Evolutionary conservation across 129 eudicot genomes (phyloP), one percentile per base, ranked within the genome.

Genomic region (Dittrichia graveolens): DNA sequence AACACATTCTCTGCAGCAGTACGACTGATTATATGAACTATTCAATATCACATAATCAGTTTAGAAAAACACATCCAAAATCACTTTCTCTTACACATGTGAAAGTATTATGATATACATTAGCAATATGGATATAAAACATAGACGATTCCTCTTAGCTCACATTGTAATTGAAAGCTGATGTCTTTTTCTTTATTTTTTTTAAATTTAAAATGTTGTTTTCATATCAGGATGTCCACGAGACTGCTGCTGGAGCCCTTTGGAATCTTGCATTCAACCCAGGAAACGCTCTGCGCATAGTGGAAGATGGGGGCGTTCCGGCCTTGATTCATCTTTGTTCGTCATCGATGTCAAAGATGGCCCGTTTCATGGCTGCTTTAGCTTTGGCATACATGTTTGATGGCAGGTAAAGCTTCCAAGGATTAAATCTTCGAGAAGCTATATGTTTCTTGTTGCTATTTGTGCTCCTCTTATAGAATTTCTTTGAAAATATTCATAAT

Each of bases 191-290:
- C 31, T 24, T 24, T 39, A 12, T 38, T 39, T 6, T 61, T 2
- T 35, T 60, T 31, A 39, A 12, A 44, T 47, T 31, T 64, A 42
- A 31, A 42, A 15, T 73, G 1, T 71, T 57, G 54, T 43, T 63
- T 12, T 37, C 54, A 58, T 77, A 77, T 72, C 78, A 94, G 99
- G 99, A 94, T 80, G 99, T 94, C 38, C 99, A 90, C 31, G 99
- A 94, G 82, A 90, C 97, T 70, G 99, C 99, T 67, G 97, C 97
- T 53, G 99, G 99, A 74, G 99, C 99, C 62, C 97, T 94, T 69
- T 94, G 99, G 99, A 94, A 94, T 82, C 97, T 94, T 53, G 96
- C 99, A 66, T 94, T 88, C 66, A 94, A 90, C 52, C 96, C 99
- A 41, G 97, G 97, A 19, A 94, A 94, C 79, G 99, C 99, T 64